Evolutionary conservation across 2,329 filamentous ascomycete species (phyloP).

Genomic region (Pestalotiopsis fici): DNA sequence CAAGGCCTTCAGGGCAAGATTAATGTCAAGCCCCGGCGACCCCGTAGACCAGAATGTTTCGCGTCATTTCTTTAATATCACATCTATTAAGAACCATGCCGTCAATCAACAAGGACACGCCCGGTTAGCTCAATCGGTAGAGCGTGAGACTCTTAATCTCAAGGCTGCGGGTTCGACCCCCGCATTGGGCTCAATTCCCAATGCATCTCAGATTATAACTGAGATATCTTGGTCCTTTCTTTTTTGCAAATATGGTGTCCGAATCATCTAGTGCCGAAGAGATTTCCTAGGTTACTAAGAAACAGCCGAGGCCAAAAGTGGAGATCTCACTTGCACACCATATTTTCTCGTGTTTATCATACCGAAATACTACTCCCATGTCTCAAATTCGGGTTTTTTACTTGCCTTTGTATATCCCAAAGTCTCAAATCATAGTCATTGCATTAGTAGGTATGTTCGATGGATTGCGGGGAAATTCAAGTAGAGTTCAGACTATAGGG

Average conservation of each 20-base stretch:
- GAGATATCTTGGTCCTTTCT: neutral
- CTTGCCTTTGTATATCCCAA: too few relatives aligned
- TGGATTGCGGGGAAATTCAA: too few relatives aligned
- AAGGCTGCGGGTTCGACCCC: constrained; percentile 43
- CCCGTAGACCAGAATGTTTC: neutral
- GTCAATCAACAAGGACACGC: neutral
- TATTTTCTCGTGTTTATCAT: too few relatives aligned
- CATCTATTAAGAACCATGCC: rapidly evolving
- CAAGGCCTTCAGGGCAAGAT: neutral
- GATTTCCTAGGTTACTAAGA: too few relatives aligned
- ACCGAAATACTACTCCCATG: too few relatives aligned
- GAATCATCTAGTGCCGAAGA: neutral
- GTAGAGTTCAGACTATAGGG: too few relatives aligned
- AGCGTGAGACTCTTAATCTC: constrained; percentile 68
- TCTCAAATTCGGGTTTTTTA: too few relatives aligned
- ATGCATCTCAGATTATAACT: constrained; percentile 2
- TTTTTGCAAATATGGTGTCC: neutral
- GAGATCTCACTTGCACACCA: too few relatives aligned
- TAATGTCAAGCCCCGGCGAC: neutral
- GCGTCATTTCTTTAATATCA: neutral
- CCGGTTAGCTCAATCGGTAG: constrained; percentile 70
- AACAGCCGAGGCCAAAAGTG: too few relatives aligned
- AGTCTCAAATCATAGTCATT: too few relatives aligned
- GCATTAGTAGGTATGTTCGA: too few relatives aligned
- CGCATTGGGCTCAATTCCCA: constrained; percentile 39